Percentiles rank a stretch among this genome's conserved stretches.
Conservation (phyloP, 495 filamentous ascomycete species). For the Penicillium daleae region DNA sequence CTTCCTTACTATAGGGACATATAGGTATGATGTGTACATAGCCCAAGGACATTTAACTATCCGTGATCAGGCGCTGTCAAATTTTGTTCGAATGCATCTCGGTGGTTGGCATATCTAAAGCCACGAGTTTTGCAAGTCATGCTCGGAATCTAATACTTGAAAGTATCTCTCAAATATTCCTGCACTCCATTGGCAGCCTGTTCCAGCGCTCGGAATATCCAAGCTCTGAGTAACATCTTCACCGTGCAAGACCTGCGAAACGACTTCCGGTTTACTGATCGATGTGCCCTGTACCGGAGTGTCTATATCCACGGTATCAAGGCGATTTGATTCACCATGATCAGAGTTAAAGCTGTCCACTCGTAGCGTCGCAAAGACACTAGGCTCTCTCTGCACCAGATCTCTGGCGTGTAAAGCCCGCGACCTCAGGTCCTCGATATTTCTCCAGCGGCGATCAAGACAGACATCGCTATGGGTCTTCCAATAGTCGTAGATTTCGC, state of each 20-base stretch:
- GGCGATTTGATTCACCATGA: neutral
- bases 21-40: neutral
- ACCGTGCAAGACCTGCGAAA: neutral
- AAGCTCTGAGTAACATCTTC: neutral
- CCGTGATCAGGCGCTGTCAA: neutral
- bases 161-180: slow-evolving; percentile 23
- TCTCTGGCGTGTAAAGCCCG: slow-evolving; percentile 17
- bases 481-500: slow-evolving; percentile 26
- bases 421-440: slow-evolving; percentile 21
- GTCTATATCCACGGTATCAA: neutral
- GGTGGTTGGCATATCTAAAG: neutral
- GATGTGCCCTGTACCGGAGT: neutral
- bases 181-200: slow-evolving; percentile 28
- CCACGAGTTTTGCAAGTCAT: neutral
- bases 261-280: neutral
- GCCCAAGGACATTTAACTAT: neutral
- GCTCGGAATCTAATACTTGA: slow-evolving; percentile 13
- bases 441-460: slow-evolving; percentile 15
- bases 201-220: slow-evolving; percentile 22
- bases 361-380: neutral
- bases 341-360: neutral
- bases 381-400: neutral
- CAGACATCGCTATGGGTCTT: slow-evolving; percentile 5
- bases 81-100: neutral
- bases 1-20: neutral